Evolutionary conservation across 176 grass and related monocot genomes (phyloP).

Genomic region (Bothriochloa decipiens): DNA sequence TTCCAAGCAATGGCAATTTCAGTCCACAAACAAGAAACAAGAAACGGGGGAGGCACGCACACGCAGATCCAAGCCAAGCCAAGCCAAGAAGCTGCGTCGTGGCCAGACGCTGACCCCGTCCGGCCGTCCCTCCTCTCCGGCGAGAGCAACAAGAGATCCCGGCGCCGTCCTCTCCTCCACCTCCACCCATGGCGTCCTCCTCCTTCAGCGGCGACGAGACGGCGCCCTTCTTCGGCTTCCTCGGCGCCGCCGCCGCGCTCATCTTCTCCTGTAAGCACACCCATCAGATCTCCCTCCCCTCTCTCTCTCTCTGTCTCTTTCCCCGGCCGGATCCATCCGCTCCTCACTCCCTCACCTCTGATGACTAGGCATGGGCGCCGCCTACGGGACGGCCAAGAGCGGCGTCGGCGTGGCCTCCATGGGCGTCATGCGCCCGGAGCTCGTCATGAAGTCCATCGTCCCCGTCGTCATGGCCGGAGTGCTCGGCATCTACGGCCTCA

Average conservation of each 20-base stretch:
- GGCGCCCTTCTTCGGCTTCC: constrained; percentile 99
- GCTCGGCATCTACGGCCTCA: constrained; percentile 82
- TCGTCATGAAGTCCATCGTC: constrained; percentile 87
- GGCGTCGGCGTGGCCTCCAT: constrained; percentile 74
- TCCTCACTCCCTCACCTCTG: not conserved
- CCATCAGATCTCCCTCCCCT: not conserved
- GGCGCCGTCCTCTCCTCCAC: not conserved
- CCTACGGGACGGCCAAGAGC: constrained; percentile 76
- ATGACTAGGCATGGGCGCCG: constrained; percentile 63
- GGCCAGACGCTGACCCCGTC: not conserved
- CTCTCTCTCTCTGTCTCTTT: not conserved
- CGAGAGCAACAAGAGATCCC: not conserved
- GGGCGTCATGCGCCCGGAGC: constrained; percentile 77
- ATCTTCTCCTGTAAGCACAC: constrained; percentile 79
- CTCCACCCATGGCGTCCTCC: constrained; percentile 17
- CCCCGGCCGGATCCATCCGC: not conserved
- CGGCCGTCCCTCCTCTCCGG: not conserved
- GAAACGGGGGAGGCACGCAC: not conserved
- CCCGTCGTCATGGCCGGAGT: constrained; percentile 82
- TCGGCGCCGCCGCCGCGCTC: constrained; percentile 85
- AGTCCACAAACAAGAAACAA: constrained; percentile 3
- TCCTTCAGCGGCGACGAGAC: constrained; percentile 93
- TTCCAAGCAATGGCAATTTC: too few species aligned
- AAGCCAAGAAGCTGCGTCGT: not conserved
- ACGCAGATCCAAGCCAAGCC: not conserved